A percentile compares a stretch with the other conserved stretches of the same genome.
Conservation (phyloP, 192 early-diverging fungal genomes). For the Geosiphon pyriformis region DNA sequence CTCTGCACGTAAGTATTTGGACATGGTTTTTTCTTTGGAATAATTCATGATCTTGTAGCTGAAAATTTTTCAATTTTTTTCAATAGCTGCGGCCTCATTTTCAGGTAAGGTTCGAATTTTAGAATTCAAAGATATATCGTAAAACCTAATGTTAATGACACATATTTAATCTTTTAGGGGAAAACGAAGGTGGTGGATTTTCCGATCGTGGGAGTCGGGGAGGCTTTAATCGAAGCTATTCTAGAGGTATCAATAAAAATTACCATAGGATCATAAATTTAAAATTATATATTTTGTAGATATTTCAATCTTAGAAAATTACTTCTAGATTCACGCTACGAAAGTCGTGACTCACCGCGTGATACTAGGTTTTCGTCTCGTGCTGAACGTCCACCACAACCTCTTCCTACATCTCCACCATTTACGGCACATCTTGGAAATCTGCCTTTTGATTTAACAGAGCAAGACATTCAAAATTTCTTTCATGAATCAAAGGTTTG, state of each 20-base stretch:
- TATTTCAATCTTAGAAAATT: background rate
- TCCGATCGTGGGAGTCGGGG: conserved; percentile 5
- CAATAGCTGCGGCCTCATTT: conserved; percentile 21
- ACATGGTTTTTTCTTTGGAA: conserved; percentile 8
- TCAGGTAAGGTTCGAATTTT: no score
- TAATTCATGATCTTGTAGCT: conserved; percentile 7
- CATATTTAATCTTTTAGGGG: conserved; percentile 13
- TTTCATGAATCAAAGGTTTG: conserved; percentile 68
- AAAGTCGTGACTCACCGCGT: conserved; percentile 40
- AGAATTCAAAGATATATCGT: no score
- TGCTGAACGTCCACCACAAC: conserved; percentile 41
- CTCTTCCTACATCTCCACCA: conserved; percentile 79
- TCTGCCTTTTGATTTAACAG: conserved; percentile 78
- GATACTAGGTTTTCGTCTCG: conserved; percentile 30
- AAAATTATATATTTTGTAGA: background rate
- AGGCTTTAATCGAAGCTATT: background rate
- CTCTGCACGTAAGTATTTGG: conserved; percentile 65
- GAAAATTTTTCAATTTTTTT: conserved; percentile 12
- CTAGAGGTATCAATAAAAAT: conserved; percentile 23
- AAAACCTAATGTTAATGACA: no score
- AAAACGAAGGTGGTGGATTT: conserved; percentile 25
- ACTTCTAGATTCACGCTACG: conserved; percentile 18
- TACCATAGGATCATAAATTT: background rate
- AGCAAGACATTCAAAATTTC: conserved; percentile 66
- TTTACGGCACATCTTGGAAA: conserved; percentile 90